Conservation (phyloP, 1,284 basidiomycete genomes). For the Cyathus olla region DNA sequence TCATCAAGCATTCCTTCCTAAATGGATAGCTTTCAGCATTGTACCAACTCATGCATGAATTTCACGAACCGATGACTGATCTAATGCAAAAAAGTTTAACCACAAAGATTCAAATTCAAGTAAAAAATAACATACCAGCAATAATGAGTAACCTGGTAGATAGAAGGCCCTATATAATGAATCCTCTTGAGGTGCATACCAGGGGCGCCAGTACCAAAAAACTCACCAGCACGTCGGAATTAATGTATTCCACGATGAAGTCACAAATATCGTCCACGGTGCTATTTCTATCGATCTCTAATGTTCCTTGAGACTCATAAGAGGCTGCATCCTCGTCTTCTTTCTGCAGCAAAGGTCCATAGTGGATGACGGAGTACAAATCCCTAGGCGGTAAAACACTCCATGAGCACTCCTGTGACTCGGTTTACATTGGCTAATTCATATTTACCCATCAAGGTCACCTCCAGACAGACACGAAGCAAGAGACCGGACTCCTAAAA, state of each 20-base stretch:
- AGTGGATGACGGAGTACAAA: constrained; percentile 61
- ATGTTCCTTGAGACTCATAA: constrained; percentile 56
- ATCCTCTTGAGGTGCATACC: neutral
- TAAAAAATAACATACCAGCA: constrained; percentile 61
- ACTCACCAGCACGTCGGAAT: constrained; percentile 79
- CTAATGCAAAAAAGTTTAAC: constrained; percentile 39
- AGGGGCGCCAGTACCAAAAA: neutral
- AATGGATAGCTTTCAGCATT: constrained; percentile 6
- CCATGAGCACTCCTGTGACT: no score
- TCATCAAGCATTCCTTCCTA: constrained; percentile 76
- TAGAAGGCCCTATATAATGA: constrained; percentile 66
- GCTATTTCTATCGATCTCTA: constrained; percentile 63
- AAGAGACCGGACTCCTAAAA: constrained; percentile 67
- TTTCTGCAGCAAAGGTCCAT: constrained; percentile 64
- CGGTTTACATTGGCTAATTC: neutral
- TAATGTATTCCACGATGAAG: constrained; percentile 87
- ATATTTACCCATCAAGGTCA: constrained; percentile 76
- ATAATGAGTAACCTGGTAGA: constrained; percentile 80
- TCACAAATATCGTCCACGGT: constrained; percentile 82
- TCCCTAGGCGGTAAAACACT: constrained; percentile 51
- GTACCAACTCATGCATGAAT: neutral
- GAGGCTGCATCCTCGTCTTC: constrained; percentile 60
- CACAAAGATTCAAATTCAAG: neutral
- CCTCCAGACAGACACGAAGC: constrained; percentile 79
- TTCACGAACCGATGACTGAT: constrained; percentile 70